A percentile compares a stretch with the other conserved stretches of the same genome.
Evolutionary conservation across 805 yeast species (phyloP).

Genomic region (Lipomyces kockii): DNA sequence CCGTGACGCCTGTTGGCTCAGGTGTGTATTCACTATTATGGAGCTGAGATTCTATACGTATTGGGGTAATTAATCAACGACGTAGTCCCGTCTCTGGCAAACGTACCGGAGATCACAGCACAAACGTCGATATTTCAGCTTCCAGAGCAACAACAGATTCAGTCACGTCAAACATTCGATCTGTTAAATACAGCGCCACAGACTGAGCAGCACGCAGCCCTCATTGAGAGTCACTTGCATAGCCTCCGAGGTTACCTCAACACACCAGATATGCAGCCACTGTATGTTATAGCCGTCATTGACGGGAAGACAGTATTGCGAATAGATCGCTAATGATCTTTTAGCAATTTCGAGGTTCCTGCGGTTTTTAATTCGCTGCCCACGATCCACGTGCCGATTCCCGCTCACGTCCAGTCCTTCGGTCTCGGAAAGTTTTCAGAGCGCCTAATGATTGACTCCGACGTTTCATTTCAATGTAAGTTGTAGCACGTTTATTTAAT

Average conservation of each 20-base stretch:
- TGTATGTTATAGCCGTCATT: conserved; percentile 9
- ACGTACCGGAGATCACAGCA: conserved; percentile 14
- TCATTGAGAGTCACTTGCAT: conserved; percentile 21
- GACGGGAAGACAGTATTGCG: neutral
- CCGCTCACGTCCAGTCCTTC: neutral
- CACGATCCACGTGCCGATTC: conserved; percentile 2
- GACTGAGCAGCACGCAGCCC: conserved; percentile 8
- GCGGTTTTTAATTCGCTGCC: conserved; percentile 20
- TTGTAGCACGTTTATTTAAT: no score
- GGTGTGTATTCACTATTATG: conserved; percentile 11
- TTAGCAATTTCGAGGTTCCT: conserved; percentile 13
- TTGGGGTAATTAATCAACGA: neutral
- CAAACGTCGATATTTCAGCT: conserved; percentile 29
- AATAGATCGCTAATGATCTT: neutral
- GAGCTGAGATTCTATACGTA: neutral
- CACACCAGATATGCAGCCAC: conserved; percentile 17
- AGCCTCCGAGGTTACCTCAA: conserved; percentile 21
- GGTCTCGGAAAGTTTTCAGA: conserved; percentile 22
- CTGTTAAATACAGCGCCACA: conserved; percentile 13
- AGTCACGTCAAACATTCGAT: conserved; percentile 19
- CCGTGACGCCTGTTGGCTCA: conserved; percentile 27
- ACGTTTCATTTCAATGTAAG: conserved; percentile 25
- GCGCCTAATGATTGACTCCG: conserved; percentile 19
- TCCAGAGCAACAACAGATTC: conserved; percentile 19
- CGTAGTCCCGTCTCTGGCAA: conserved; percentile 11